Evolutionary conservation across 805 yeast species (phyloP).

Genomic region (Saturnispora quitensis): DNA sequence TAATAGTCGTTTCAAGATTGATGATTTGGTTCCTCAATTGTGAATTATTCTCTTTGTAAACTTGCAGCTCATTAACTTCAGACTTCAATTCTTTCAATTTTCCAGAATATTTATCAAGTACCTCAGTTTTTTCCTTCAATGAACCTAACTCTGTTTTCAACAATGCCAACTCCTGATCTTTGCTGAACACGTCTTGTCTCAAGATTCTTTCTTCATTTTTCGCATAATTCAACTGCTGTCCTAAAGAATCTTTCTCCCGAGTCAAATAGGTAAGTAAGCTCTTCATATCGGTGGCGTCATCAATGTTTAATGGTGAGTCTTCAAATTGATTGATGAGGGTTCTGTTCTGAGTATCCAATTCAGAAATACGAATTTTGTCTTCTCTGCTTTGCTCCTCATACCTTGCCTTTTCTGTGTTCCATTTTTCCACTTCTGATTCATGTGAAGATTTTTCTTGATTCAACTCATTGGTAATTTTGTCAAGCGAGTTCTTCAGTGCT

Average conservation of each 20-base stretch:
- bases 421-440: slow-evolving; percentile 32
- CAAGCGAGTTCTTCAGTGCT: slow-evolving; percentile 4
- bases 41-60: slow-evolving; percentile 25
- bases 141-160: slow-evolving; percentile 38
- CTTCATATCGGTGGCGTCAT: slow-evolving; percentile 29
- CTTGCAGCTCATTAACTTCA: slow-evolving; percentile 21
- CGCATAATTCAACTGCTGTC: slow-evolving; percentile 45
- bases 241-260: slow-evolving; percentile 65
- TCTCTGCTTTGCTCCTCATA: slow-evolving; percentile 41
- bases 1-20: slow-evolving; percentile 7
- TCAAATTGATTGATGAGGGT: slow-evolving; percentile 61
- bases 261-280: slow-evolving; percentile 57
- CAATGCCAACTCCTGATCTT: slow-evolving; percentile 43
- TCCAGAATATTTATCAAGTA: slow-evolving; percentile 16
- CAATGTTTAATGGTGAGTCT: slow-evolving; percentile 15
- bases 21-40: slow-evolving; percentile 19
- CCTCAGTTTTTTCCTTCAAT: slow-evolving; percentile 18
- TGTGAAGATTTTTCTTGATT: slow-evolving; percentile 23
- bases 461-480: slow-evolving; percentile 7
- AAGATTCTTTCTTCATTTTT: slow-evolving; percentile 46
- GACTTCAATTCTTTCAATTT: slow-evolving; percentile 21
- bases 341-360: slow-evolving; percentile 57
- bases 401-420: slow-evolving; percentile 35
- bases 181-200: slow-evolving; percentile 39
- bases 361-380: slow-evolving; percentile 39